Base-by-base conservation (phyloP, 2,329 filamentous ascomycete species). In the Aspergillaceae sp. region DNA sequence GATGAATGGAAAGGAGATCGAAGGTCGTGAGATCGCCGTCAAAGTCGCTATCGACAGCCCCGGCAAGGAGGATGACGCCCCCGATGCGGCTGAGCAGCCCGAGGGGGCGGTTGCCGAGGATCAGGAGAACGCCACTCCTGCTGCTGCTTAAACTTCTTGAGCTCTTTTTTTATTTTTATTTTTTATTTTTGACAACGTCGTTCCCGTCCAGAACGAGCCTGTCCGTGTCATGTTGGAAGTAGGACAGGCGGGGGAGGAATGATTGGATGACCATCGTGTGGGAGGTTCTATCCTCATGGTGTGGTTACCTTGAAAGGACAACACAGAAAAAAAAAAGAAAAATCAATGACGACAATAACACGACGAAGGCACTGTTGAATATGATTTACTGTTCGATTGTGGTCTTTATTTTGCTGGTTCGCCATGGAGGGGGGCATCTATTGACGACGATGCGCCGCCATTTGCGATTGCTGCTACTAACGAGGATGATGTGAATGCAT, bases 41-140 rank as follows among this genome's bases (percentile, higher is more conserved):
- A 98, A 98, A 86, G 90, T 98, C 67, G 92, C 92, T 66, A 97
- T 98, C 66, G 92, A 98, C 77, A 96, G 89, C 79, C 92, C 92
- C 55, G 91, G 94, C 74, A 98, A 97, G 85, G 91, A 96, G 73
- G 91, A 96, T 67, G 82, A 86, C 63, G 84, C 77, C 58, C 69
- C 74, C 48, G 74, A 72, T 54, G 72, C 67, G 48, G 67, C 69
- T 46, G 72, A 76, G 44, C 67, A 69, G 51, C 59, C 63, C 44
- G 64, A 67, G 48, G 68, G 73, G 60, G 64, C 66, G 34, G 61
- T 49, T 44, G 57, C 60, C 43, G 53, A 64, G 29, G 57, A 61
- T 46, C 58, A 70, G 58, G 70, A 76, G 51, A 63, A 67, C 49
- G 50, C 64, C 47, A 58, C 67, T 56, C 61, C 68, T 45, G 66